These are phyloP conservation scores for Neoboletus brunneissimus DNA, from an alignment of 768 basidiomycete genomes.

Conservation along the genomic window DNA sequence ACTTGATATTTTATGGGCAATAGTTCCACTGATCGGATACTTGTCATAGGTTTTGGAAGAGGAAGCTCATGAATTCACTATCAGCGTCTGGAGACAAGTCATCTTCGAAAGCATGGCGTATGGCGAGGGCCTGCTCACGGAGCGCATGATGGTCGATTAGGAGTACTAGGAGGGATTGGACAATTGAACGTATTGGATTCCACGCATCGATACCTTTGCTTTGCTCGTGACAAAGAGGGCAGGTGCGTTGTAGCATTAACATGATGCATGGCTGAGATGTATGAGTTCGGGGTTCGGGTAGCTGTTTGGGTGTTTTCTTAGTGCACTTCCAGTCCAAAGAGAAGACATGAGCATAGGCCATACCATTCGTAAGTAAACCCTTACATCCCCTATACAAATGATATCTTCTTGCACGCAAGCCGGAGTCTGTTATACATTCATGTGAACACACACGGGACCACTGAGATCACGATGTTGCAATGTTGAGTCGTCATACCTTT, in stretches of 20 bases:
- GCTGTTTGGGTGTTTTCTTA: constrained; percentile 17
- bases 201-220: constrained; percentile 26
- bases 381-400: constrained; percentile 45
- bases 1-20: not conserved
- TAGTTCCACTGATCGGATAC: not conserved
- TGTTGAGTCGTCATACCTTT: constrained; percentile 28
- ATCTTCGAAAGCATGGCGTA: constrained; percentile 96
- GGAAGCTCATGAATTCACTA: constrained; percentile 77
- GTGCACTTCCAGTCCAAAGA: constrained; percentile 14
- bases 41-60: constrained; percentile 79
- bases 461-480: constrained; percentile 1
- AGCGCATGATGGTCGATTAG: constrained; percentile 77
- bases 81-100: constrained; percentile 85
- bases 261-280: constrained; percentile 39
- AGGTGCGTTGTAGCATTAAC: constrained; percentile 64
- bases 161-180: constrained; percentile 9
- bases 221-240: constrained; percentile 38
- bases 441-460: not conserved
- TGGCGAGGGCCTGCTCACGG: constrained; percentile 84
- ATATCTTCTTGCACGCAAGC: constrained; percentile 28
- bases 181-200: constrained; percentile 14
- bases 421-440: not conserved
- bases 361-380: constrained; percentile 55
- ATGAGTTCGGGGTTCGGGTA: constrained; percentile 31
- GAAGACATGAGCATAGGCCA: constrained; percentile 24